Base-by-base conservation (phyloP, 306 rosid genomes). In the Cyclanthera cordifolia region DNA sequence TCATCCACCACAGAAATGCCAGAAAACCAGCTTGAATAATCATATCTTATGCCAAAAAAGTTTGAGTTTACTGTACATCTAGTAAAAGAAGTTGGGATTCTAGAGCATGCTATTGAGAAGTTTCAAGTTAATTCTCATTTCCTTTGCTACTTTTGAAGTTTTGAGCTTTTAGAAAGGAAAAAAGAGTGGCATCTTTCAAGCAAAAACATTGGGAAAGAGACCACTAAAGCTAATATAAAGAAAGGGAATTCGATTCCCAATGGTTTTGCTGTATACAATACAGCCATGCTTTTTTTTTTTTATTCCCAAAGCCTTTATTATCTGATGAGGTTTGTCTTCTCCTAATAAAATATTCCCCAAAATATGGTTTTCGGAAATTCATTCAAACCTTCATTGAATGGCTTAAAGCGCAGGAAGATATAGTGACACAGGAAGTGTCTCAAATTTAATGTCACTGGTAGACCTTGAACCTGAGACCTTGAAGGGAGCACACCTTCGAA, bases 251-350 rank as follows among this genome's bases (percentile, higher is more conserved):
- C 25, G 58, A 50, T 69, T 69, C 72, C 72, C 72, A 58, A 69
- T 45, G 21, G 53, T 23, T 15, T 65, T 65, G 70, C 14, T 65
- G 70, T 65, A 75, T 50, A 19, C 63, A 63, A 59, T 34, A 59
- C 30, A 39, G 77, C 74, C 79, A 72, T 8, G 69, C 43, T 69
- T 53, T 66, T 59, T n/a, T 68, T 52, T 65, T 59, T 76, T 53
- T 77, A 74, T 78, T 70, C 76, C 80, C 80, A 76, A 76, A 75
- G 55, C 25, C 67, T 37, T 41, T 8, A 16, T 64, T 12, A 13
- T 53, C 6, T 60, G 58, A n/a, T 12, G 24, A 27, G 21, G 21
- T 21, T 69, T 12, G 21, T 32, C n/a, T 24, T 64, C 50, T 61
- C 50, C 48, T 16, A 53, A n/a, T 68, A 70, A 47, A 47, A 47